phyloP scores from a whole-genome alignment of 345 rosid species.

The Populus simonii region DNA sequence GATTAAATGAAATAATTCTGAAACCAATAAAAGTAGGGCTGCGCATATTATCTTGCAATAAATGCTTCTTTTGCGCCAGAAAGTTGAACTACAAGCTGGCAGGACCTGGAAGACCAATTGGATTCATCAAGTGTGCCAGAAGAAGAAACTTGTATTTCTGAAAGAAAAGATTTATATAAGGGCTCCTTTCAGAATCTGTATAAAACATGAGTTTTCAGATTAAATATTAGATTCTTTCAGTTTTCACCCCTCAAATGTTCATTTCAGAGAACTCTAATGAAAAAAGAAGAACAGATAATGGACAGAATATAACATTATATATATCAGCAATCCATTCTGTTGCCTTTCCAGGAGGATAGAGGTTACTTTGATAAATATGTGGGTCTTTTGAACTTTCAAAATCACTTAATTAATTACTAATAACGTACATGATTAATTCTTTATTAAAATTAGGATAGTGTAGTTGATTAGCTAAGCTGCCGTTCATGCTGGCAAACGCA shows the following conservation, averaged over 20 bases:
- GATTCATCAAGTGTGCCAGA: neutral
- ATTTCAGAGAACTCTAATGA: neutral
- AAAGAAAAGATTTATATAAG: neutral
- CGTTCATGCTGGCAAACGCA: neutral
- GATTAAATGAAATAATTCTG: neutral
- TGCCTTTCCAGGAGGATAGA: neutral
- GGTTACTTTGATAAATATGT: neutral
- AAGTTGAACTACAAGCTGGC: neutral
- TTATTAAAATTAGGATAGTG: neutral
- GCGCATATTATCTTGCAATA: neutral
- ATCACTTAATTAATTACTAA: too few relatives aligned
- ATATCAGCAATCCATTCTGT: neutral
- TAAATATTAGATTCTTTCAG: neutral
- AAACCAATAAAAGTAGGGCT: neutral
- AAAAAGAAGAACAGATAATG: neutral
- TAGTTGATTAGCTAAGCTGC: neutral
- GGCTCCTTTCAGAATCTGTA: neutral
- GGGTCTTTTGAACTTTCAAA: too few relatives aligned
- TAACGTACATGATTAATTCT: too few relatives aligned
- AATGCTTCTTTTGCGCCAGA: neutral
- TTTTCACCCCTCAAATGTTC: neutral
- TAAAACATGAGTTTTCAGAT: neutral
- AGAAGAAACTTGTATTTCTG: neutral
- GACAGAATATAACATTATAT: neutral
- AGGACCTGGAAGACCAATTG: neutral